A percentile compares a stretch with the other conserved stretches of the same genome.
phyloP scores from a whole-genome alignment of 345 rosid species.

The Brassica cretica region DNA sequence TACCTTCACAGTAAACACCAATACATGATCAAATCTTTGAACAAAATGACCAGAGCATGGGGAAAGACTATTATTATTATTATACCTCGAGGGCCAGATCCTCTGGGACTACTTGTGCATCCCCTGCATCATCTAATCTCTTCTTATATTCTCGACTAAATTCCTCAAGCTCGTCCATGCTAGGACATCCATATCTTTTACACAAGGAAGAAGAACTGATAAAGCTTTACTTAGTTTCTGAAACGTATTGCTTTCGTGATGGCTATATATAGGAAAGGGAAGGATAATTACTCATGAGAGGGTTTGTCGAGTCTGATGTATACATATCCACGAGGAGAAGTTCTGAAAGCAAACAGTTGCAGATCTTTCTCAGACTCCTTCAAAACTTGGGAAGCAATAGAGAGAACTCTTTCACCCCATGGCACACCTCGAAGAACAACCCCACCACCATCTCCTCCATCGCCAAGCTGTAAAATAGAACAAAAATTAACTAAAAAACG shows the following conservation, averaged over 20 bases:
- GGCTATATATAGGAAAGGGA: background rate
- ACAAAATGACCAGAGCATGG: background rate
- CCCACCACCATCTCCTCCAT: conserved; percentile 96
- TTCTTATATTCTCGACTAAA: conserved; percentile 69
- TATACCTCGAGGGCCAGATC: conserved; percentile 81
- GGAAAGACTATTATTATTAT: conserved; percentile 8
- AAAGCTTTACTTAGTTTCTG: conserved; percentile 1
- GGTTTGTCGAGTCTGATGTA: conserved; percentile 78
- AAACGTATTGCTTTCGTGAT: background rate
- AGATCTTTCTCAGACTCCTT: conserved; percentile 52
- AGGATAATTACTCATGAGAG: conserved; percentile 58
- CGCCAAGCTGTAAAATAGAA: conserved; percentile 54
- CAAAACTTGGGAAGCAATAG: conserved; percentile 61
- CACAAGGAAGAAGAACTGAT: background rate
- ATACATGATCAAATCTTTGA: background rate
- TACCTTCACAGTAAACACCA: conserved; percentile 52
- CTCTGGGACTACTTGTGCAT: conserved; percentile 59
- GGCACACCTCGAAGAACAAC: conserved; percentile 61
- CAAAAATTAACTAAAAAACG: background rate
- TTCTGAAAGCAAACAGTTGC: conserved; percentile 70
- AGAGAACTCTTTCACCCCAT: conserved; percentile 74
- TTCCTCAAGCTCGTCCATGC: conserved; percentile 75
- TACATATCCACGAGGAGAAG: conserved; percentile 75
- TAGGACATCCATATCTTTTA: conserved; percentile 86
- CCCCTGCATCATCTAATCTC: conserved; percentile 79